Evolutionary conservation across 805 yeast species (phyloP).

Genomic region (Kodamaea sagamina): DNA sequence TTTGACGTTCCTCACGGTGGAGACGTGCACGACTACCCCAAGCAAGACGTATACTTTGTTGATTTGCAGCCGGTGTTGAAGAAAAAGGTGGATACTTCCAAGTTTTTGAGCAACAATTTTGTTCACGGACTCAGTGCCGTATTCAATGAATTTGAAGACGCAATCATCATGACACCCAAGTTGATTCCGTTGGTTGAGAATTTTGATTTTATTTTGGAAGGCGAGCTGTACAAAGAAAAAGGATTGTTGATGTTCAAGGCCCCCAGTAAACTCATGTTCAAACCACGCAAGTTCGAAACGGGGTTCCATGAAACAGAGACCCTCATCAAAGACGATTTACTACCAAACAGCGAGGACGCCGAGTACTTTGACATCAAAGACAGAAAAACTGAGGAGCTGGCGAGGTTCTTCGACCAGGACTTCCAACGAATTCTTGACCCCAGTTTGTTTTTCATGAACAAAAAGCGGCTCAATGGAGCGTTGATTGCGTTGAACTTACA

Average conservation of each 20-base stretch:
- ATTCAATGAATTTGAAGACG: slow-evolving; percentile 36
- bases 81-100: slow-evolving; percentile 9
- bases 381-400: slow-evolving; percentile 14
- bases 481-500: slow-evolving; percentile 29
- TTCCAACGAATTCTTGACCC: slow-evolving; percentile 31
- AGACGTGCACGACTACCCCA: not conserved
- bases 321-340: slow-evolving; percentile 23
- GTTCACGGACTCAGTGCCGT: slow-evolving; percentile 26
- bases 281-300: slow-evolving; percentile 22
- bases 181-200: slow-evolving; percentile 20
- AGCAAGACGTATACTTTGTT: slow-evolving; percentile 31
- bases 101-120: slow-evolving; percentile 10
- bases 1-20: slow-evolving; percentile 1
- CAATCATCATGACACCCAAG: slow-evolving; percentile 29
- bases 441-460: slow-evolving; percentile 30
- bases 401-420: slow-evolving; percentile 23
- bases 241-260: slow-evolving; percentile 33
- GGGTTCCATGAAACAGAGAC: slow-evolving; percentile 35
- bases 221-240: slow-evolving; percentile 20
- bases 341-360: slow-evolving; percentile 23
- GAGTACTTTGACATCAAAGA: slow-evolving; percentile 21
- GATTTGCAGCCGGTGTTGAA: slow-evolving; percentile 23
- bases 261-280: slow-evolving; percentile 24
- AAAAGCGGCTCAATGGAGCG: slow-evolving; percentile 29
- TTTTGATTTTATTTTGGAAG: slow-evolving; percentile 17